Conservation (phyloP, 2,329 filamentous ascomycete genomes). For the Botrytis hyacinthi region DNA sequence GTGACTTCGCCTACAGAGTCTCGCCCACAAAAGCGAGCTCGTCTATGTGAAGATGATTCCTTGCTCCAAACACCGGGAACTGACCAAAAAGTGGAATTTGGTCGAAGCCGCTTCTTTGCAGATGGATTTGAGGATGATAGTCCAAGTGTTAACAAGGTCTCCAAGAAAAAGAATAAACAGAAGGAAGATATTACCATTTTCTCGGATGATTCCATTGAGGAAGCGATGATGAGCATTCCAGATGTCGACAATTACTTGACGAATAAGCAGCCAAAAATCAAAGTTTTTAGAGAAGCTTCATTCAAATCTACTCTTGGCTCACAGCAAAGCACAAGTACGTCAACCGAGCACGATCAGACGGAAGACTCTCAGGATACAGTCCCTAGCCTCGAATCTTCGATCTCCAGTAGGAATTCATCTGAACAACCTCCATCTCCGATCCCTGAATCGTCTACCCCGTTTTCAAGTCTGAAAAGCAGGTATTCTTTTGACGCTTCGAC, state of each 20-base stretch:
- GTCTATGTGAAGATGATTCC: conserved; percentile 49
- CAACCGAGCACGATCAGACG: neutral
- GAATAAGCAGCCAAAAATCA: conserved; percentile 28
- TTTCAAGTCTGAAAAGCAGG: conserved; percentile 26
- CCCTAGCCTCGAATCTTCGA: conserved; percentile 29
- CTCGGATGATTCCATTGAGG: conserved; percentile 52
- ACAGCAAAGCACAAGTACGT: conserved; percentile 11
- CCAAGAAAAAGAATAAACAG: conserved; percentile 42
- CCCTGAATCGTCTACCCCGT: conserved; percentile 1
- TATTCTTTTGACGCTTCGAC: conserved; percentile 29
- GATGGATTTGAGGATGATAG: conserved; percentile 39
- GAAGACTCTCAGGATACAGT: conserved; percentile 25
- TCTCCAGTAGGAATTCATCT: conserved; percentile 29
- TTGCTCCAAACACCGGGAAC: conserved; percentile 32
- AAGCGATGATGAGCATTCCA: conserved; percentile 47
- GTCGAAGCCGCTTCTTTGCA: conserved; percentile 50
- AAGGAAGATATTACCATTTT: conserved; percentile 48
- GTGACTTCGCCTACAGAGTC: conserved; percentile 43
- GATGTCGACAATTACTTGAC: conserved; percentile 36
- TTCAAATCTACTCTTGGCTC: neutral
- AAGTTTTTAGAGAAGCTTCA: conserved; percentile 25
- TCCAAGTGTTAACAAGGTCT: conserved; percentile 41
- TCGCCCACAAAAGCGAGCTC: conserved; percentile 49
- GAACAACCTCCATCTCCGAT: conserved; percentile 32
- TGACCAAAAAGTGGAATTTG: conserved; percentile 37